Conservation (phyloP, 108 stramenopile genomes). For the Discostella stelligeroides region DNA sequence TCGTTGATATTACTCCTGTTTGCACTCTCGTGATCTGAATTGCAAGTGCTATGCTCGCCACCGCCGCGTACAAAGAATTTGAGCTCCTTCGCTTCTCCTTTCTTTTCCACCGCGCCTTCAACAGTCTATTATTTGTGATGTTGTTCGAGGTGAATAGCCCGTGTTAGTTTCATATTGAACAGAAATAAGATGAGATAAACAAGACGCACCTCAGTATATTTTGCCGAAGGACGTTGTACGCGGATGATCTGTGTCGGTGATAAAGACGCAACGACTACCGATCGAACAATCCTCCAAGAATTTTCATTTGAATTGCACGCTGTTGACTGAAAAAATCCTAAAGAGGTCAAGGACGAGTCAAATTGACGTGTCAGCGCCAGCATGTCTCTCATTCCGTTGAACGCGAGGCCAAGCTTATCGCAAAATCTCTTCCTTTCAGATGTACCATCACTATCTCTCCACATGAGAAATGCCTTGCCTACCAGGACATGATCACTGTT, state of each 20-base stretch:
- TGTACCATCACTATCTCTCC: constrained; percentile 57
- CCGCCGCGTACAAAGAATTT: constrained; percentile 22
- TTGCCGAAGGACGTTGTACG: constrained; percentile 71
- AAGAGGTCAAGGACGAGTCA: constrained; percentile 58
- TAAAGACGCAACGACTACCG: constrained; percentile 68
- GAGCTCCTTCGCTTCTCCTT: constrained; percentile 12
- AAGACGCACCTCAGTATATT: constrained; percentile 65
- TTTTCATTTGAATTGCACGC: constrained; percentile 64
- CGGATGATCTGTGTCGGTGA: constrained; percentile 74
- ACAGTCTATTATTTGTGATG: constrained; percentile 43
- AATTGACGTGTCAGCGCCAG: constrained; percentile 67
- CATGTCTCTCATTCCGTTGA: constrained; percentile 81
- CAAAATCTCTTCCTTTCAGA: constrained; percentile 51
- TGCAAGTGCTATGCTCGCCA: constrained; percentile 20
- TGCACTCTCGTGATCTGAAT: constrained; percentile 2
- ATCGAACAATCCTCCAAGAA: constrained; percentile 78
- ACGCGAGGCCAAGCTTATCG: constrained; percentile 66
- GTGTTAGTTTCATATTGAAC: background rate
- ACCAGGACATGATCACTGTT: constrained; percentile 85
- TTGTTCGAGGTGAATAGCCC: background rate
- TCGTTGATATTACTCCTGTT: constrained; percentile 41
- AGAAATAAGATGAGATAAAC: background rate
- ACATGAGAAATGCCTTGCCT: constrained; percentile 65
- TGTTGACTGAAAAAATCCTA: constrained; percentile 55
- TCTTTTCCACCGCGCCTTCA: constrained; percentile 69